phyloP scores from a whole-genome alignment of 805 yeast genomes.

The Clavispora santaluciae region DNA sequence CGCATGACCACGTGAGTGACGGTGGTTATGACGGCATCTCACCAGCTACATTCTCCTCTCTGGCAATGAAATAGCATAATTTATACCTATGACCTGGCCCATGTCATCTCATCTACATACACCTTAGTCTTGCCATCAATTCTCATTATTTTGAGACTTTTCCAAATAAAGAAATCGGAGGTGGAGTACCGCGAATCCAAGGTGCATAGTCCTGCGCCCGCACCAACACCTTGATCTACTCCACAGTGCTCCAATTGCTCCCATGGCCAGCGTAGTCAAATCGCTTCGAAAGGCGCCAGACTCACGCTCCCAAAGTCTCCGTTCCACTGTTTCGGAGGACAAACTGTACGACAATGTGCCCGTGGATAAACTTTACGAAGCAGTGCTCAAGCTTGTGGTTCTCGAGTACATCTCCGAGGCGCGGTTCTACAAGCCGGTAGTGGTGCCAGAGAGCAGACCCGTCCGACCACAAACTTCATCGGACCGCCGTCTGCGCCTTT shows the following conservation, averaged over 20 bases:
- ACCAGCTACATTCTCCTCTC: no score
- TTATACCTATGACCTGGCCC: no score
- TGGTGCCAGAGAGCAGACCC: background rate
- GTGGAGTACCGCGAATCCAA: no score
- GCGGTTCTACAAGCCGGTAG: slow-evolving; percentile 42
- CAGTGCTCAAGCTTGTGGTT: slow-evolving; percentile 50
- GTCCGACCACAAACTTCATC: background rate
- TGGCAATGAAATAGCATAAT: no score
- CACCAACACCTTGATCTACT: background rate
- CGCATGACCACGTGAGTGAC: no score
- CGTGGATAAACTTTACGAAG: slow-evolving; percentile 39
- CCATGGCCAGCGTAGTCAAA: slow-evolving; percentile 1
- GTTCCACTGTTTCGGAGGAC: slow-evolving; percentile 11
- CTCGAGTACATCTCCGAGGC: slow-evolving; percentile 63
- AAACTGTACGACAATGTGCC: slow-evolving; percentile 18
- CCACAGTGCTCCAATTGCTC: background rate
- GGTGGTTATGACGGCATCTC: no score
- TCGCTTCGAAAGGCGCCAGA: slow-evolving; percentile 1
- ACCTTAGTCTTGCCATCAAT: no score
- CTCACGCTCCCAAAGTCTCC: slow-evolving; percentile 12
- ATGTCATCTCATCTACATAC: no score
- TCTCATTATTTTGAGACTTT: no score
- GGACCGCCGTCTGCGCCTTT: slow-evolving; percentile 10
- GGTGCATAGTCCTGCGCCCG: background rate
- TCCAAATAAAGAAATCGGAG: no score